phyloP scores from a whole-genome alignment of 495 filamentous ascomycete genomes.

The Lophiotrema nucula region DNA sequence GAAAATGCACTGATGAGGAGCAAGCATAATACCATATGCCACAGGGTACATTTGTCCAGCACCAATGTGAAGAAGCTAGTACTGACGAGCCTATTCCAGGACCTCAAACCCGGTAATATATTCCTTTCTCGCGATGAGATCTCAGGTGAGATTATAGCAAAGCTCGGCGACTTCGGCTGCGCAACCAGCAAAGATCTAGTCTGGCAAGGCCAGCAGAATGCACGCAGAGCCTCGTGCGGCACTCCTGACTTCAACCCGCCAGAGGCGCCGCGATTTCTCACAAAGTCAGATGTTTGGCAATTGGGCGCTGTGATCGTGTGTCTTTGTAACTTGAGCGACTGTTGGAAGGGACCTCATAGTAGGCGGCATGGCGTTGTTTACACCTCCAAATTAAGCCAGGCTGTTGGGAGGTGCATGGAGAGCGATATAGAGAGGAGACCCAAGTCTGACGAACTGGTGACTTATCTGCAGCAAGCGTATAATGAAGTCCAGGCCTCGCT shows the following conservation, averaged over 20 bases:
- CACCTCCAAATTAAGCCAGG: not conserved
- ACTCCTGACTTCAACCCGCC: not conserved
- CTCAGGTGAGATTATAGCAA: not conserved
- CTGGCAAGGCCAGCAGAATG: not conserved
- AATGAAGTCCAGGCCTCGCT: not conserved
- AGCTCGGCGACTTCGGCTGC: conserved; percentile 8
- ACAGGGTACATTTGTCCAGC: too few species aligned
- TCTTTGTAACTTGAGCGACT: not conserved
- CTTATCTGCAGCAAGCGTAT: not conserved
- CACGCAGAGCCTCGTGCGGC: not conserved
- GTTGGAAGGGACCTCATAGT: not conserved
- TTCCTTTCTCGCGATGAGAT: not conserved
- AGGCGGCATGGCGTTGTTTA: not conserved
- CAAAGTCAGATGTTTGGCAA: not conserved
- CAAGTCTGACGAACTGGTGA: not conserved
- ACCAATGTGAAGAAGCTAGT: too few species aligned
- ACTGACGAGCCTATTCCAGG: too few species aligned
- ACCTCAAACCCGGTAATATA: conserved; percentile 11
- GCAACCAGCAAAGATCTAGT: not conserved
- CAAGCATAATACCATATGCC: not conserved
- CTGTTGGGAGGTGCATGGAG: not conserved
- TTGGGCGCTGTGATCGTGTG: not conserved
- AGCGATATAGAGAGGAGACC: not conserved
- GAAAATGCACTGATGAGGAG: not conserved
- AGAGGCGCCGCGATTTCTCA: not conserved